Evolutionary conservation across 2,329 filamentous ascomycete genomes (phyloP), one percentile per base, ranked within the genome.

Genomic region (Harringtonia lauricola): DNA sequence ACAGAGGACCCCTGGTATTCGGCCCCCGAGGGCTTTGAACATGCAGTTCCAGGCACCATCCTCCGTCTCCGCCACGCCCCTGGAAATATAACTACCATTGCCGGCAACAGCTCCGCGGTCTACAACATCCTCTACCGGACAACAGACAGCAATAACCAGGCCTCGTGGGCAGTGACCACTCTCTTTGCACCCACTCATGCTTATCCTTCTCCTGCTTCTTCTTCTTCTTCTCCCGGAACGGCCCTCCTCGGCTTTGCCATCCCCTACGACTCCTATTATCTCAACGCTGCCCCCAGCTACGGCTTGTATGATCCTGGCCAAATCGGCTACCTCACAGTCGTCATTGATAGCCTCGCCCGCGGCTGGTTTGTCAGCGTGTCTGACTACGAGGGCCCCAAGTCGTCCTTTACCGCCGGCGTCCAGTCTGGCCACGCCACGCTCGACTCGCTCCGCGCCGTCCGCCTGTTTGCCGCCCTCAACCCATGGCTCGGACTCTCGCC

Each of bases 331-430:
- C 58, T 68, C 41, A n/a, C n/a, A n/a, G n/a, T n/a, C n/a, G n/a
- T n/a, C n/a, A 47, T 54, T 9, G 47, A 56, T 5, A 63, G 62
- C 8, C 60, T 71, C 1, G 39, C 18, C 3, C 49, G 56, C 50
- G 66, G 67, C 18, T 70, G 65, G 64, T 59, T 59, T 24, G 64
- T 72, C 19, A 61, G 52, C 15, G 58, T 66, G 12, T 64, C 67
- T 0, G 68, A 72, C 49, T 66, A 62, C 46, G 63, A 69, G 37
- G 64, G 64, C 1, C 61, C 62, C 1, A 51, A 56, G 8, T 64
- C 65, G 1, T 58, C 62, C 12, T 71, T 67, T 54, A 55, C 58
- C 0, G 62, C 61, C 2, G 64, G 65, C 14, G 54, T 60, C 4
- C 56, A 60, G 41, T 58, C 60, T 2, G 68, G 66, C 0, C 61